Evolutionary conservation across 1,284 basidiomycete species (phyloP), one percentile per base, ranked within the genome.

Genomic region (Phellopilus nigrolimitatus): DNA sequence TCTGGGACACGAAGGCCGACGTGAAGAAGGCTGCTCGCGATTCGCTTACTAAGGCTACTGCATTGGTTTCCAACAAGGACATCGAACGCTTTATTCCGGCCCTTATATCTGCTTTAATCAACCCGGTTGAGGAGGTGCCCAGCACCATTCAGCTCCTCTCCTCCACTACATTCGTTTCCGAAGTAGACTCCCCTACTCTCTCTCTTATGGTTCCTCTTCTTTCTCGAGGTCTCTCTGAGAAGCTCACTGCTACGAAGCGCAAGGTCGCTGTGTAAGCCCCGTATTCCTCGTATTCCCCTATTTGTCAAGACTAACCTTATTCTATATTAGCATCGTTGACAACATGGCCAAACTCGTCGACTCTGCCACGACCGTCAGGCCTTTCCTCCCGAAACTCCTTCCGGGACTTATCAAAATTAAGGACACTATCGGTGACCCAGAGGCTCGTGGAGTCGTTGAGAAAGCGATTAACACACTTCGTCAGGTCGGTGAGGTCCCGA

Each of bases 1-100:
- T 99, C 67, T 98, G 95, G 95, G 97, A 99, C 75, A 99, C 97
- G 75, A 99, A 99, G 80, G 82, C 91, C 57, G 95, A 98, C 62
- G 97, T 99, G 71, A 97, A 98, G 87, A 99, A 97, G 81, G 91
- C 94, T 50, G 93, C 95, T 59, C 94, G 94, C 67, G 86, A 89
- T 65, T 88, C 94, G 57, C 85, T 99, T 64, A 92, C 90, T 66
- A 95, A 94, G 79, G 84, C 91, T 60, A 91, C 88, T 65, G 88
- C 90, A 64, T 79, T 97, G 63, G 83, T 98, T 63, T 94, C 94
- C 64, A 99, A 99, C 90, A 98, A 98, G 87, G 95, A 99, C 76
- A 97, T 97, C 61, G 92, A 95, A 84, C 82, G 88, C 71, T 95
- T 95, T 79, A 94, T 97, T 80, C 95, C 95, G 60, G 95, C 94